Conservation (phyloP, 495 filamentous ascomycete species). For the Bryoglossum gracile region DNA sequence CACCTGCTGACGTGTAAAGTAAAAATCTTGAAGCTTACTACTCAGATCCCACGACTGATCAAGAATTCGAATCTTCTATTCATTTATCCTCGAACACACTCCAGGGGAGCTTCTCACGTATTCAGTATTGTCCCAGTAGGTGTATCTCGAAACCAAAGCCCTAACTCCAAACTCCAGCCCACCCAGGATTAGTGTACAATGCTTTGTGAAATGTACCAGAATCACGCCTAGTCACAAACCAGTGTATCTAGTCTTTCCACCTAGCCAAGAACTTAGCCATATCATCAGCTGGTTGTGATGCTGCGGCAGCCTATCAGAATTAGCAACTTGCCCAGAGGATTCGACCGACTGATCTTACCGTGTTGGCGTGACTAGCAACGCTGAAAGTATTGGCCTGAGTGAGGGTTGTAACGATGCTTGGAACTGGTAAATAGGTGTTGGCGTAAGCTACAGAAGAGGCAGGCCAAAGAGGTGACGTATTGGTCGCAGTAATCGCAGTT, state of each 20-base stretch:
- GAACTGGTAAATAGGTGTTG: constrained; percentile 44
- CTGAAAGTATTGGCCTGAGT: constrained; percentile 52
- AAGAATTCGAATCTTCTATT: too few species aligned
- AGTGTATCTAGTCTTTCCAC: constrained; percentile 47
- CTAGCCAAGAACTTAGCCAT: constrained; percentile 51
- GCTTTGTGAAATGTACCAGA: neutral
- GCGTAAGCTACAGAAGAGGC: constrained; percentile 55
- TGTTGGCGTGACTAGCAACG: constrained; percentile 52
- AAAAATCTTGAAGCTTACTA: too few species aligned
- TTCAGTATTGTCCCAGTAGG: too few species aligned
- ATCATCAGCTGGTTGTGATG: constrained; percentile 38
- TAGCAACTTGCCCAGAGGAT: constrained; percentile 33
- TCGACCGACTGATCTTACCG: constrained; percentile 42
- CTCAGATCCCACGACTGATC: too few species aligned
- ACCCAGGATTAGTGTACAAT: neutral
- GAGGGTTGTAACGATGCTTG: constrained; percentile 54
- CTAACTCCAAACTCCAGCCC: constrained; percentile 2
- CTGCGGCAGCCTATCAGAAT: constrained; percentile 24
- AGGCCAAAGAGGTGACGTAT: constrained; percentile 51
- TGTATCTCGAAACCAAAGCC: too few species aligned
- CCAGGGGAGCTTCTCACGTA: too few species aligned
- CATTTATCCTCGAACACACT: too few species aligned
- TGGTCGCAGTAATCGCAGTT: constrained; percentile 53
- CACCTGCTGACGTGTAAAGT: too few species aligned
- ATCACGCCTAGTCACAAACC: neutral